Evolutionary conservation across 768 basidiomycete genomes (phyloP).

Genomic region (Lentinula raphanica): DNA sequence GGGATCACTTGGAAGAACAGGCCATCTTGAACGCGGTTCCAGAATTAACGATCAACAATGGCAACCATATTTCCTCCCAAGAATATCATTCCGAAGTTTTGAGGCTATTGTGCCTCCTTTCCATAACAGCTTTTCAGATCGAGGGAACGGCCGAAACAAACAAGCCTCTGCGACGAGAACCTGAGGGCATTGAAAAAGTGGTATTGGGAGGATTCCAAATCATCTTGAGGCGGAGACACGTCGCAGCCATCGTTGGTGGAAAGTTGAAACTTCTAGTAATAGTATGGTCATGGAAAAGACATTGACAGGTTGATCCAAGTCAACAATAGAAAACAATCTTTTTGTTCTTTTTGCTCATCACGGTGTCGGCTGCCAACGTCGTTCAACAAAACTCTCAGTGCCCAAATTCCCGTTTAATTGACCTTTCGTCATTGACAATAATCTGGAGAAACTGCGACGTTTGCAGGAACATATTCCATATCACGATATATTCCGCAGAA

Average conservation of each 20-base stretch:
- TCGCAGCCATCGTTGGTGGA: too few species aligned
- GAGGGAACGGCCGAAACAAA: too few species aligned
- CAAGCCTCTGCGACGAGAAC: constrained; percentile 52
- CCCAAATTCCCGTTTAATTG: constrained; percentile 34
- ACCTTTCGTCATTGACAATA: constrained; percentile 50
- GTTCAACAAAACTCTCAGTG: constrained; percentile 75
- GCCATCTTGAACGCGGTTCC: too few species aligned
- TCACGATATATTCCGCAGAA: constrained; percentile 40
- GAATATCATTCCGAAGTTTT: too few species aligned
- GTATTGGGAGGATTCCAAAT: neutral
- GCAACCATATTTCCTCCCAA: too few species aligned
- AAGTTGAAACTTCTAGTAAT: too few species aligned
- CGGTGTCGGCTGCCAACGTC: constrained; percentile 26
- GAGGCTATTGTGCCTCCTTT: too few species aligned
- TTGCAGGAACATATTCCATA: neutral
- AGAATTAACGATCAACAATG: too few species aligned
- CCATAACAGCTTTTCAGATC: too few species aligned
- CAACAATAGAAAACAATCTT: neutral
- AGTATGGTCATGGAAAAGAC: too few species aligned
- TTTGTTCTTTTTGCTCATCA: neutral
- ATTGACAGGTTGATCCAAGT: too few species aligned
- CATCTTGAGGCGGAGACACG: neutral
- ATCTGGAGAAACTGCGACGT: constrained; percentile 75
- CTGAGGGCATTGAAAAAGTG: neutral
- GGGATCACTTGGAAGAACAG: too few species aligned